phyloP scores from a whole-genome alignment of 352 stramenopile genomes.

The Phytophthora pini region DNA sequence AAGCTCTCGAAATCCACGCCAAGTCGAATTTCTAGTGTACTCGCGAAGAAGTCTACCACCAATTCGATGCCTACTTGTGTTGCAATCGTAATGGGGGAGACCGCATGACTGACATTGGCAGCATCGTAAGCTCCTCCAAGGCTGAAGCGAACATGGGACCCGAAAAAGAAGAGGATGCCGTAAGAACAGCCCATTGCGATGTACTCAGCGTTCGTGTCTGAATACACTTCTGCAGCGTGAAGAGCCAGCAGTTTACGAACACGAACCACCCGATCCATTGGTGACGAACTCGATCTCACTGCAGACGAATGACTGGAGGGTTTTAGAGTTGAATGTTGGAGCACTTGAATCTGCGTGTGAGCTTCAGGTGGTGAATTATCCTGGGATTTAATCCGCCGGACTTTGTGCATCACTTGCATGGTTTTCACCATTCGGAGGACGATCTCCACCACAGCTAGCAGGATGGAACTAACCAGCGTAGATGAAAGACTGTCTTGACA shows the following conservation, averaged over 20 bases:
- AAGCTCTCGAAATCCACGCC: conserved; percentile 24
- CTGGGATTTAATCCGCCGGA: conserved; percentile 8
- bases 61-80: conserved; percentile 27
- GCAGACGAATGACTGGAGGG: not conserved
- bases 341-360: no score
- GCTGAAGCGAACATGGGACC: conserved; percentile 34
- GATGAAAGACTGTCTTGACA: conserved; percentile 18
- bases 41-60: conserved; percentile 33
- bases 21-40: conserved; percentile 23
- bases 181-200: conserved; percentile 48
- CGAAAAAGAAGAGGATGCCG: conserved; percentile 35
- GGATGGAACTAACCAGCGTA: conserved; percentile 21
- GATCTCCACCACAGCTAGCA: conserved; percentile 41
- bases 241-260: conserved; percentile 25
- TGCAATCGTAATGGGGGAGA: conserved; percentile 13
- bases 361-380: not conserved
- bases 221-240: conserved; percentile 31
- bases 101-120: not conserved
- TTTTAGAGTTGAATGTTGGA: not conserved
- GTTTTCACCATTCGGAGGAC: conserved; percentile 25
- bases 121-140: conserved; percentile 1
- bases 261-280: not conserved
- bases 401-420: conserved; percentile 21
- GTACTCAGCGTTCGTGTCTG: conserved; percentile 53
- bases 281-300: not conserved